Conservation (phyloP, 2,329 filamentous ascomycete genomes). For the Elsinoe arachidis region DNA sequence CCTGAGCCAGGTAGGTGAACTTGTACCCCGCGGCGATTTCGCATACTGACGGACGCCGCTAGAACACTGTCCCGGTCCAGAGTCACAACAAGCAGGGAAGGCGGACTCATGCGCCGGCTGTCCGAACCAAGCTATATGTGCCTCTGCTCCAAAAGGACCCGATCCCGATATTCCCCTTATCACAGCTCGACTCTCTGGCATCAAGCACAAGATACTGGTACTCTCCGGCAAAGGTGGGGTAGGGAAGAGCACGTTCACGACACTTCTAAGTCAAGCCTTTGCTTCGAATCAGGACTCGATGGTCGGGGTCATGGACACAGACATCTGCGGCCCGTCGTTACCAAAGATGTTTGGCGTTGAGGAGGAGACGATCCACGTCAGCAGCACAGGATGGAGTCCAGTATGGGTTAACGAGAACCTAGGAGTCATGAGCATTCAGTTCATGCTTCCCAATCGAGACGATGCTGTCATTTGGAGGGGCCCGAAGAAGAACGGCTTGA, state of each 20-base stretch:
- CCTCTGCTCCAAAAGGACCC: constrained; percentile 85
- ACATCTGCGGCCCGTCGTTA: constrained; percentile 92
- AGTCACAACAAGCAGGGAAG: constrained; percentile 58
- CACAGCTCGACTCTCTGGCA: constrained; percentile 66
- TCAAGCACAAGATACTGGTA: constrained; percentile 87
- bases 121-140: constrained; percentile 92
- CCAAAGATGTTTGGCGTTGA: constrained; percentile 99
- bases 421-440: constrained; percentile 94
- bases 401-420: constrained; percentile 95
- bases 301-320: constrained; percentile 95
- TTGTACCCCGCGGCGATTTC: neutral
- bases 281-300: constrained; percentile 68
- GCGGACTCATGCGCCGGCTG: constrained; percentile 85
- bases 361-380: constrained; percentile 85
- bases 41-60: neutral
- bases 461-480: constrained; percentile 97
- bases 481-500: constrained; percentile 95
- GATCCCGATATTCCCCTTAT: constrained; percentile 91
- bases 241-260: constrained; percentile 90
- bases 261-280: constrained; percentile 80
- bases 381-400: constrained; percentile 80
- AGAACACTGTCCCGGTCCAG: constrained; percentile 91
- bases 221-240: constrained; percentile 94
- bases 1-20: constrained; percentile 62
- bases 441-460: constrained; percentile 89